Base-by-base conservation (phyloP, 495 filamentous ascomycete species). In the Cudoniella acicularis region DNA sequence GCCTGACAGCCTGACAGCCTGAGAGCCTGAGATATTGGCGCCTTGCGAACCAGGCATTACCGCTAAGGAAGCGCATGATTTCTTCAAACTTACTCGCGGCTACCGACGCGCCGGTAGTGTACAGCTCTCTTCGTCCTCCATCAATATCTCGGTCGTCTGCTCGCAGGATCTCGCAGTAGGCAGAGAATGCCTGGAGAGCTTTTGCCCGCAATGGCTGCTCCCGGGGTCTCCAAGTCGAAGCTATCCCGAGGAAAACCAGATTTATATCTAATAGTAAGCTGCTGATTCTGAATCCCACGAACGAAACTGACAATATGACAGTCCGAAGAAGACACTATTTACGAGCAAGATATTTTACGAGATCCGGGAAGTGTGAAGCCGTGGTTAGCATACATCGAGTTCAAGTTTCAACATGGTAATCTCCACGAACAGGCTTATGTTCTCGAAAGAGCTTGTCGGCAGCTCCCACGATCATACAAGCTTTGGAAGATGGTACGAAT, bases 401-500 rank as follows among this genome's bases (percentile, higher is more conserved):
- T 89, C 80, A 98, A 98, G 75, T 70, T 87, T 65, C 88, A 91
- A 64, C 85, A 92, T 80, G 92, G 91, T 64, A 89, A 82, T 26
- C 72, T 91, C 51, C 89, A 91, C 41, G 93, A 97, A 73, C 93
- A 95, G 71, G 89, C 92, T 50, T 99, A 95, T 75, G 88, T 96
- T 6, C 86, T 96, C 76, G 95, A 99, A 75, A 82, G 95, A 61
- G 93, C 95, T 30, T 96, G 91, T 69, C 79, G 83, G 62, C 86
- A 92, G 62, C 81, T 98, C 25, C 95, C 95, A 40, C 84, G 95
- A 60, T 97, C 92, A 22, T 98, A 96, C 73, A 99, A 98, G 78
- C 77, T 99, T 23, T 99, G 95, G 95, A 99, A 97, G 76, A 89
- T 93, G 86, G 89, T 93, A 76, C 56, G 76, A 61, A 50, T 61